Evolutionary conservation across 202 grass and related monocot species (phyloP).

Genomic region (Zoysia matrella): DNA sequence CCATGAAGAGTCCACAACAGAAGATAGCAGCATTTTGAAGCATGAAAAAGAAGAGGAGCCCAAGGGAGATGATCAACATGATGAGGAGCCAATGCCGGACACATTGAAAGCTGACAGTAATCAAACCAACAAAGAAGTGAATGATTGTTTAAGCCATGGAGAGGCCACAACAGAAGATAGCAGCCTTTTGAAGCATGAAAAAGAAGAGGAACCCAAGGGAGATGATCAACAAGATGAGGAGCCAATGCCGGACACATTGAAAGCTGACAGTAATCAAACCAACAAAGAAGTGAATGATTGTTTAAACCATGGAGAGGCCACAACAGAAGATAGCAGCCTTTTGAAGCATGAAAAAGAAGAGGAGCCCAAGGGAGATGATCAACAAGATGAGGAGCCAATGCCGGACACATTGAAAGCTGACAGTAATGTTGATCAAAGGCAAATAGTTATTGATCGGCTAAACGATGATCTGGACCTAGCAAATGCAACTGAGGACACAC

Average conservation of each 20-base stretch:
- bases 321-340: conserved; percentile 42
- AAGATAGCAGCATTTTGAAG: conserved; percentile 37
- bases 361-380: conserved; percentile 23
- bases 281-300: conserved; percentile 30
- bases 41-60: conserved; percentile 36
- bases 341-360: conserved; percentile 38
- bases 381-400: conserved; percentile 18
- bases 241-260: conserved; percentile 2
- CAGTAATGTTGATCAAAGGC: conserved; percentile 29
- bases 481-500: conserved; percentile 33
- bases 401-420: conserved; percentile 21
- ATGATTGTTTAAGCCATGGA: conserved; percentile 32
- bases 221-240: conserved; percentile 23
- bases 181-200: conserved; percentile 33
- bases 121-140: conserved; percentile 29
- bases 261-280: not conserved
- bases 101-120: not conserved
- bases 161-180: conserved; percentile 45
- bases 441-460: conserved; percentile 13
- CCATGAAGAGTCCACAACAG: conserved; percentile 42
- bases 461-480: conserved; percentile 35
- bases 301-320: conserved; percentile 42
- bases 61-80: conserved; percentile 26
- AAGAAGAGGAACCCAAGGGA: conserved; percentile 34
- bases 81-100: conserved; percentile 1